Conservation (phyloP, 1,284 basidiomycete genomes). For the Tilletia walkeri region DNA sequence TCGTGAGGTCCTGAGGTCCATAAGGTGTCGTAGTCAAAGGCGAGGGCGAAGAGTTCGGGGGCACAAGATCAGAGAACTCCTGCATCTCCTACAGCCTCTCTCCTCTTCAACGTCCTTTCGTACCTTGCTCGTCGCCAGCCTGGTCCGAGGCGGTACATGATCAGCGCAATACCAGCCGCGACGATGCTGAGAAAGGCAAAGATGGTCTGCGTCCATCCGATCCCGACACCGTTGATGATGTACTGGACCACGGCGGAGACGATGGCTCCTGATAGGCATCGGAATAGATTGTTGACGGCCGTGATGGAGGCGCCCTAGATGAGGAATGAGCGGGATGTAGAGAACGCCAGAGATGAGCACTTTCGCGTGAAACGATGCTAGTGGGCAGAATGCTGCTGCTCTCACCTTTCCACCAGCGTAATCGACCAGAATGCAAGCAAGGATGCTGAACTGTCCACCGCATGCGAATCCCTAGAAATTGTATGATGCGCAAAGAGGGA, state of each 20-base stretch:
- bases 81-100: neutral
- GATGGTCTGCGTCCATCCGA: slow-evolving; percentile 11
- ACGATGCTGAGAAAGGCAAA: neutral
- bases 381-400: too few relatives aligned
- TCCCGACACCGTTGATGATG: slow-evolving; percentile 9
- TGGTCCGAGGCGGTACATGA: neutral
- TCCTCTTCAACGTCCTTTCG: neutral
- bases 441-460: slow-evolving; percentile 7
- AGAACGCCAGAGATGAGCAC: too few relatives aligned
- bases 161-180: neutral
- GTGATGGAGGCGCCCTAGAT: slow-evolving; percentile 11
- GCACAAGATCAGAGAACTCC: too few relatives aligned
- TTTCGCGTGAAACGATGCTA: too few relatives aligned
- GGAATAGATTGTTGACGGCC: slow-evolving; percentile 13
- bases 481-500: neutral
- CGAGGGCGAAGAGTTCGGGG: too few relatives aligned
- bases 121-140: neutral
- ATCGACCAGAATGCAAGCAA: slow-evolving; percentile 1
- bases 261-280: neutral
- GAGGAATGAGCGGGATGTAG: too few relatives aligned
- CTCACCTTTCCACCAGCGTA: slow-evolving; percentile 13
- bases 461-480: neutral
- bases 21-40: too few relatives aligned
- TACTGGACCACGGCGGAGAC: slow-evolving; percentile 7
- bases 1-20: too few relatives aligned